Evolutionary conservation across 257 asterid genomes (phyloP), one percentile per base, ranked within the genome.

Genomic region (Voacanga thouarsii): DNA sequence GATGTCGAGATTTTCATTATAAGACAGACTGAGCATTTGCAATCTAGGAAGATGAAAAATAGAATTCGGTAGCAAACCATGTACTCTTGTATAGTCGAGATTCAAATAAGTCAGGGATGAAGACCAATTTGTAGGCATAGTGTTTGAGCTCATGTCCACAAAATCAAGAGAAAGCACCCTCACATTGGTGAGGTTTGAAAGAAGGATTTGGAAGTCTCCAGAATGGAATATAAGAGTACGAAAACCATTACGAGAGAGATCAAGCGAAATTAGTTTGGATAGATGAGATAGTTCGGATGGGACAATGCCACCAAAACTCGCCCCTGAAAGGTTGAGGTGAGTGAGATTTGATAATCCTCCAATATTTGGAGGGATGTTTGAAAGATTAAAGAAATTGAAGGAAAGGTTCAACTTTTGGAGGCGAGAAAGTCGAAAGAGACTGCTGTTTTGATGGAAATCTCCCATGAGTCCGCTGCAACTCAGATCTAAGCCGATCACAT

Each of bases 341-440:
- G 74, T 68, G 19, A 74, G 37, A 18, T 30, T 56, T 11, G 51
- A 37, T 26, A 74, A 9, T 10, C 21, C 28, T n/a, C 71, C 57
- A 75, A 75, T 7, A 12, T 4, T 39, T 21, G 9, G 55, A 9
- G 49, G 56, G 16, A 74, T 74, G 1, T 19, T 14, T 1, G 67
- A 56, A 16, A 7, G 12, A 12, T 19, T 41, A 18, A 75, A 43
- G 24, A n/a, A 16, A 41, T 75, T 75, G 43, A 18, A 59, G 39
- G 79, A 72, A 9, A 75, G 71, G 33, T 75, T 75, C 21, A 75
- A 56, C 4, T 19, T n/a, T 8, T 75, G 26, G 18, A 61, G 24
- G 18, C 24, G 79, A 9, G 59, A n/a, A 57, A 75, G 68, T 19
- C 24, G 55, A 41, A 75, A 61, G n/a, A 75, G 71, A 26, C 71